phyloP scores from a whole-genome alignment of 2,329 filamentous ascomycete species.

The Dothistroma pini region DNA sequence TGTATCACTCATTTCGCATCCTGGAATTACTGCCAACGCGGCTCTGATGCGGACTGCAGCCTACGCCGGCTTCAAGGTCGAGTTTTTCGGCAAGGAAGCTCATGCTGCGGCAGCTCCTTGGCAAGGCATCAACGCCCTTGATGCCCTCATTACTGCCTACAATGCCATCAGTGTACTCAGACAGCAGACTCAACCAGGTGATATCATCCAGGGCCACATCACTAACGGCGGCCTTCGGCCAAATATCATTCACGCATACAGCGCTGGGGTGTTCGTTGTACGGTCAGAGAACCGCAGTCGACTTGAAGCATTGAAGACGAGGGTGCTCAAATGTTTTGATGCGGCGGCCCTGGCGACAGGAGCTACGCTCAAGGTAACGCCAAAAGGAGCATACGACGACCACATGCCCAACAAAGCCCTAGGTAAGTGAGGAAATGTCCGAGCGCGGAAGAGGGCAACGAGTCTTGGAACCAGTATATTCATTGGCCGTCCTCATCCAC shows the following conservation, averaged over 20 bases:
- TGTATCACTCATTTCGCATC: constrained; percentile 36
- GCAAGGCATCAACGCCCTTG: constrained; percentile 36
- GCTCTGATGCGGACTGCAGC: constrained; percentile 53
- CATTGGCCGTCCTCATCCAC: background rate
- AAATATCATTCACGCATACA: constrained; percentile 42
- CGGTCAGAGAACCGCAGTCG: constrained; percentile 33
- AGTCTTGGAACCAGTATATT: background rate
- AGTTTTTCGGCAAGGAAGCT: constrained; percentile 45
- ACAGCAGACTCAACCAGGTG: constrained; percentile 40
- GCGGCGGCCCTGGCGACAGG: constrained; percentile 50
- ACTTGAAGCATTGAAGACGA: constrained; percentile 31
- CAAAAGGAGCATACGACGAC: constrained; percentile 49
- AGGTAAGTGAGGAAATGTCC: constrained; percentile 28
- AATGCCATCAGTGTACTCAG: constrained; percentile 36
- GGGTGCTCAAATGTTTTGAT: constrained; percentile 43
- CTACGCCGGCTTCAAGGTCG: constrained; percentile 42
- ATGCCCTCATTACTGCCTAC: constrained; percentile 34
- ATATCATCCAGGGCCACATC: constrained; percentile 37
- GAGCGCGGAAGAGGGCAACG: constrained; percentile 1
- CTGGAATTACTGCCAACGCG: constrained; percentile 38
- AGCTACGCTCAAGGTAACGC: constrained; percentile 46
- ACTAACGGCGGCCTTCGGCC: constrained; percentile 31
- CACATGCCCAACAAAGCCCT: constrained; percentile 54
- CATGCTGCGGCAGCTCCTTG: constrained; percentile 35
- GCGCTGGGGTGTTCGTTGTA: constrained; percentile 37